Evolutionary conservation across 129 eudicot genomes (phyloP), one percentile per base, ranked within the genome.

Genomic region (Dittrichia graveolens): DNA sequence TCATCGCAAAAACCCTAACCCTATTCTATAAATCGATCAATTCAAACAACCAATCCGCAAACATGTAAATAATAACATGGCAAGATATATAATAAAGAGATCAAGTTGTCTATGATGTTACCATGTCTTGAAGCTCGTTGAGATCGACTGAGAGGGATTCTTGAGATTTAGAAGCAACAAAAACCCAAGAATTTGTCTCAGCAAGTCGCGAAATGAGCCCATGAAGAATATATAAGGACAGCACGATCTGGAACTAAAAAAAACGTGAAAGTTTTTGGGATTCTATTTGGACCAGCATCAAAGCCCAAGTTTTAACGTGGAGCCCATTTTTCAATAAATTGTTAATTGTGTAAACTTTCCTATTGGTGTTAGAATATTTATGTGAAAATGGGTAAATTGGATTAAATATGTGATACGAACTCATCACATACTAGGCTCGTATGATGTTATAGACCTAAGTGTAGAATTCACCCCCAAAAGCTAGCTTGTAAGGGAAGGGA

Each of bases 71-170:
- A 73, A 59, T 34, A 73, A 10, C 38, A 35, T 7, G 16, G 40
- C 16, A 12, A 57, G 8, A 4, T 19, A 8, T 41, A 66, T 56
- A 6, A 39, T 41, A 40, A 8, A 66, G 34, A 46, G 10, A 44
- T 43, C 4, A 18, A 76, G 35, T n/a, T 38, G 50, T 67, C 1
- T 57, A 57, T 7, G 43, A 67, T 37, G 6, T 19, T 77, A 77
- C 81, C 81, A 69, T 77, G 15, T 41, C 64, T 69, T 41, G 76
- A 69, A 59, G 81, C 11, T 77, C 0, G 38, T 46, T 60, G 81
- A 68, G 60, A 59, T 77, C 76, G 76, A 42, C 54, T 59, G 71
- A 5, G 61, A 67, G 54, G 68, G 46, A 44, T 56, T 73, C 75
- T 46, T 45, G 68, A 59, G 77, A 73, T 24, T 47, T 9, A 18